phyloP scores from a whole-genome alignment of 768 basidiomycete species.

The Clitopilus passeckerianus region DNA sequence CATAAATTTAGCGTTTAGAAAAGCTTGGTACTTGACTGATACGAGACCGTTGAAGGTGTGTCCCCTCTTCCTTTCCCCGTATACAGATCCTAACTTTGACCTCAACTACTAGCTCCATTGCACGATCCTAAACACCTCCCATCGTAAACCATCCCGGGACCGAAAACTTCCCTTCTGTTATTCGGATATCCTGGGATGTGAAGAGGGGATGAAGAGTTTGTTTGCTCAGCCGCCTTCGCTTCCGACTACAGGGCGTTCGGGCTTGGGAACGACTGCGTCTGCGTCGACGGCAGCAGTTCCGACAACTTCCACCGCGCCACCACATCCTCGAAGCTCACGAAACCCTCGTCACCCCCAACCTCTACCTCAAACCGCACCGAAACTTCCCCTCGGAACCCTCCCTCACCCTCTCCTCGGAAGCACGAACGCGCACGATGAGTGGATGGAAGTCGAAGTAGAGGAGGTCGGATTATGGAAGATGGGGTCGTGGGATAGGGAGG shows the following conservation, averaged over 20 bases:
- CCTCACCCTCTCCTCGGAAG: no score
- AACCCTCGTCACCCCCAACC: no score
- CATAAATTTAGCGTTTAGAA: slow-evolving; percentile 31
- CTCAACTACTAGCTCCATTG: slow-evolving; percentile 23
- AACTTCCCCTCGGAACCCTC: no score
- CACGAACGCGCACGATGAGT: not conserved
- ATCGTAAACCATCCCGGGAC: slow-evolving; percentile 7
- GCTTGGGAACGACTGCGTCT: not conserved
- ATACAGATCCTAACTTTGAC: slow-evolving; percentile 32
- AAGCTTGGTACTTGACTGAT: slow-evolving; percentile 39
- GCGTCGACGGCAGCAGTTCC: no score
- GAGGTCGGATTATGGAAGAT: slow-evolving; percentile 66
- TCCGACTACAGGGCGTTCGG: no score
- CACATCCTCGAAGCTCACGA: no score
- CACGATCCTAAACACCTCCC: slow-evolving; percentile 14
- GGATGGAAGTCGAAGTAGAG: slow-evolving; percentile 25
- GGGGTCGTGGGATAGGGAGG: slow-evolving; percentile 61
- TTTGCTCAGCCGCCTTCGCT: not conserved
- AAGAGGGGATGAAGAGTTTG: not conserved
- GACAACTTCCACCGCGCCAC: no score
- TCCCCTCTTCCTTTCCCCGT: not conserved
- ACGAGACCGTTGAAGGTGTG: slow-evolving; percentile 47
- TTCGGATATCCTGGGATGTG: slow-evolving; percentile 9
- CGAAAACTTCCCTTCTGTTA: slow-evolving; percentile 13
- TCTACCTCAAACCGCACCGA: no score